phyloP scores from a whole-genome alignment of 2,329 filamentous ascomycete genomes.

The Neonectria faginata region DNA sequence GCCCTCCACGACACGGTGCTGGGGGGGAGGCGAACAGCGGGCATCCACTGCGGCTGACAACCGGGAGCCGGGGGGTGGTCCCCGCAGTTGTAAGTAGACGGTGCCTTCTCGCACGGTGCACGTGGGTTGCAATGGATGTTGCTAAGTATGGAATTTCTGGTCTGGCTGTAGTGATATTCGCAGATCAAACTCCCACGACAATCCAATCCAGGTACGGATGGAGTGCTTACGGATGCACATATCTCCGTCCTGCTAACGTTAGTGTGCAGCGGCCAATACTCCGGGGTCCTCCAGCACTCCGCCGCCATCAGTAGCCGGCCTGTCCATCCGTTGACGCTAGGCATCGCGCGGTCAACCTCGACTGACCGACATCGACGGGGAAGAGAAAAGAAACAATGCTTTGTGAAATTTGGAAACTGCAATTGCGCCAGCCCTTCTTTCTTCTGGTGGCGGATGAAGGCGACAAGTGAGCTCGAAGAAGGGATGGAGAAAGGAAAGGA shows the following conservation, averaged over 20 bases:
- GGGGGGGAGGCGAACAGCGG: constrained; percentile 9
- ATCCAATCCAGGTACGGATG: background rate
- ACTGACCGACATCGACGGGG: background rate
- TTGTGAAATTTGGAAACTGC: too few relatives aligned
- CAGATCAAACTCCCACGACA: too few relatives aligned
- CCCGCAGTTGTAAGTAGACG: background rate
- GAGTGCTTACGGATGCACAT: background rate
- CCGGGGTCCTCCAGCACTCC: background rate
- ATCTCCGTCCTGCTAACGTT: background rate
- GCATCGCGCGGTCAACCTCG: background rate
- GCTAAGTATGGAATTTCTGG: background rate
- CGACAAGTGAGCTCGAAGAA: background rate
- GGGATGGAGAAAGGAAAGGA: constrained; percentile 4
- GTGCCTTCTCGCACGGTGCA: background rate
- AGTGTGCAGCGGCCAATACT: background rate
- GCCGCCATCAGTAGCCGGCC: background rate
- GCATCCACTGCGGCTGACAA: constrained; percentile 27
- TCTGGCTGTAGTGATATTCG: background rate
- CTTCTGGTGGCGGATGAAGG: background rate
- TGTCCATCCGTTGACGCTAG: background rate
- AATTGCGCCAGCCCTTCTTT: background rate
- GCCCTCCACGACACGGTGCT: constrained; percentile 1
- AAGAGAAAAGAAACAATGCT: too few relatives aligned
- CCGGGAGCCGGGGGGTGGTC: constrained; percentile 1
- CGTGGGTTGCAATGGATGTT: background rate